A percentile compares a stretch with the other conserved stretches of the same genome.
Evolutionary conservation across 2,329 filamentous ascomycete genomes (phyloP).

Genomic region (Zymoseptoria brevis): DNA sequence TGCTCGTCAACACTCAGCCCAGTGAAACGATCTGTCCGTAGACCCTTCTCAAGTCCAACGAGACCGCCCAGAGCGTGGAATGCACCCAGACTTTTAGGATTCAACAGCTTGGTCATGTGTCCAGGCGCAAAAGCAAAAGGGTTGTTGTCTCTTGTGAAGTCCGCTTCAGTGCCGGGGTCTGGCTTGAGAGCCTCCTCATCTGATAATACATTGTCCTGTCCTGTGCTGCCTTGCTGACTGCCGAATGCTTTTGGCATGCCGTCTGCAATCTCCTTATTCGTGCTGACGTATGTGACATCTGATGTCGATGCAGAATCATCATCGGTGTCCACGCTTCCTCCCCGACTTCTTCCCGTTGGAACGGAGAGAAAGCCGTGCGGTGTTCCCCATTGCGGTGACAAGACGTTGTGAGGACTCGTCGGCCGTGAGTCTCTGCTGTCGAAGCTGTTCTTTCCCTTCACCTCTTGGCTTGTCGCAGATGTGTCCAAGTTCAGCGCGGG

Average conservation of each 20-base stretch:
- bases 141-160: slow-evolving; percentile 69
- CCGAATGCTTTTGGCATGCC: slow-evolving; percentile 21
- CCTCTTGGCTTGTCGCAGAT: slow-evolving; percentile 43
- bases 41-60: slow-evolving; percentile 62
- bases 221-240: slow-evolving; percentile 23
- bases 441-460: slow-evolving; percentile 52
- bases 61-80: slow-evolving; percentile 70
- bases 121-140: slow-evolving; percentile 79
- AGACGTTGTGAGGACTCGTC: slow-evolving; percentile 60
- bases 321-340: slow-evolving; percentile 59
- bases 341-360: slow-evolving; percentile 54
- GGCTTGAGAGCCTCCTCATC: slow-evolving; percentile 64
- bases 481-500: slow-evolving; percentile 28
- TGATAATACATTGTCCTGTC: slow-evolving; percentile 48
- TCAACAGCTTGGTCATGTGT: slow-evolving; percentile 71
- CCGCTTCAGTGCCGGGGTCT: slow-evolving; percentile 65
- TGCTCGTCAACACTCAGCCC: slow-evolving; percentile 66
- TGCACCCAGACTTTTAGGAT: slow-evolving; percentile 68
- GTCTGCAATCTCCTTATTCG: slow-evolving; percentile 30
- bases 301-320: slow-evolving; percentile 47
- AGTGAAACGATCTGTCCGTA: slow-evolving; percentile 55
- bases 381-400: slow-evolving; percentile 52
- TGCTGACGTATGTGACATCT: slow-evolving; percentile 53
- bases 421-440: slow-evolving; percentile 58
- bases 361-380: slow-evolving; percentile 55